Conservation (phyloP, 1,284 basidiomycete genomes). For the Cutaneotrichosporon daszewskae region DNA sequence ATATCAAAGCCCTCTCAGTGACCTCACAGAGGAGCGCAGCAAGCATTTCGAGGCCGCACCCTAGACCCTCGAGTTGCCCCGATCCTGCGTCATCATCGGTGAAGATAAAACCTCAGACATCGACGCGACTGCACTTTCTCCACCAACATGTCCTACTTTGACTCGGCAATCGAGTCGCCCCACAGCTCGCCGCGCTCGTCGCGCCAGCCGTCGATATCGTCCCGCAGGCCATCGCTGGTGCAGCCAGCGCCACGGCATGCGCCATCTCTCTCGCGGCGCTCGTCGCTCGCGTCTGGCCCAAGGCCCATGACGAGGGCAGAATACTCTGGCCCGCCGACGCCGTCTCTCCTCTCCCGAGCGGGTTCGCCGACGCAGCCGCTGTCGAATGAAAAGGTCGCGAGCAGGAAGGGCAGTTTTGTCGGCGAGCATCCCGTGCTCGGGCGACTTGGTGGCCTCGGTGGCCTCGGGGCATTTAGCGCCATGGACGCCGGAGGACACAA, state of each 20-base stretch:
- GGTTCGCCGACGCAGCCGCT: slow-evolving; percentile 45
- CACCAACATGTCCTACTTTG: slow-evolving; percentile 5
- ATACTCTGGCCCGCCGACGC: slow-evolving; percentile 37
- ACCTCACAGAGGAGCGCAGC: no score
- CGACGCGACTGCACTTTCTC: no score
- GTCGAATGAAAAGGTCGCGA: slow-evolving; percentile 30
- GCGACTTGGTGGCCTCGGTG: slow-evolving; percentile 21
- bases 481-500: slow-evolving; percentile 23
- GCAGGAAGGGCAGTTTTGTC: slow-evolving; percentile 20
- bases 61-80: no score
- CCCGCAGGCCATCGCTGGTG: background rate
- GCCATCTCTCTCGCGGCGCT: slow-evolving; percentile 26
- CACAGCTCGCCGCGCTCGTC: slow-evolving; percentile 20
- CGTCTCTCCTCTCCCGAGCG: slow-evolving; percentile 43
- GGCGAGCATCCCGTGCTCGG: slow-evolving; percentile 9
- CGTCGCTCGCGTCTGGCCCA: slow-evolving; percentile 33
- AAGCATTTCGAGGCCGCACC: no score
- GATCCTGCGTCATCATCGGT: no score
- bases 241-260: slow-evolving; percentile 4
- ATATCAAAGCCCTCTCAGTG: no score
- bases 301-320: slow-evolving; percentile 35
- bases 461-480: slow-evolving; percentile 21
- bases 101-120: no score
- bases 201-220: slow-evolving; percentile 22
- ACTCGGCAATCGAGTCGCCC: slow-evolving; percentile 17